phyloP scores from a whole-genome alignment of 1,139 yeast genomes.

The Candida sojae region DNA sequence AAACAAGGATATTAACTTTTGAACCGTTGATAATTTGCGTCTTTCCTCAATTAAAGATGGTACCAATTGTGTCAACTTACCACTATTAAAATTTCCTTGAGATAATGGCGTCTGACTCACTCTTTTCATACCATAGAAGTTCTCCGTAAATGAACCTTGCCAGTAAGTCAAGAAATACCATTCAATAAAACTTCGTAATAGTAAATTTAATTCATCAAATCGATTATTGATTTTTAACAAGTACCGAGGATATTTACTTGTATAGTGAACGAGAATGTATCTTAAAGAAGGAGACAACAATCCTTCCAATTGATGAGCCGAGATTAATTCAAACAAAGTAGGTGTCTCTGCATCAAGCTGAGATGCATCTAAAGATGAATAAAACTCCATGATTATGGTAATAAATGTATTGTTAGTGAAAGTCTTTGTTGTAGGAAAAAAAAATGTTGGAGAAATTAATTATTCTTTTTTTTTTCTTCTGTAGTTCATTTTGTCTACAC shows the following conservation, averaged over 20 bases:
- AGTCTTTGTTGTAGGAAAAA: not conserved
- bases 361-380: constrained; percentile 76
- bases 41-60: constrained; percentile 57
- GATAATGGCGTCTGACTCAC: constrained; percentile 47
- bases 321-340: constrained; percentile 78
- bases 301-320: constrained; percentile 76
- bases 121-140: constrained; percentile 86
- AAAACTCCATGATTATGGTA: constrained; percentile 64
- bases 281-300: constrained; percentile 82
- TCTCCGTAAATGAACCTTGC: constrained; percentile 89
- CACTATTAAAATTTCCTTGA: constrained; percentile 26
- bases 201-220: constrained; percentile 75
- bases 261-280: constrained; percentile 78
- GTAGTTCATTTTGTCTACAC: not conserved
- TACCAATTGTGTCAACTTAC: constrained; percentile 39
- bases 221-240: constrained; percentile 62
- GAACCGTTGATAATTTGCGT: constrained; percentile 55
- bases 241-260: constrained; percentile 74
- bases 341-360: constrained; percentile 76
- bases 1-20: constrained; percentile 58
- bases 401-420: not conserved
- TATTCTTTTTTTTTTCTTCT: not conserved
- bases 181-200: constrained; percentile 69
- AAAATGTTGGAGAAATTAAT: not conserved
- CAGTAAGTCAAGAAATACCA: constrained; percentile 69